phyloP scores from a whole-genome alignment of 2,329 filamentous ascomycete genomes.

The Xylariaceae sp. region DNA sequence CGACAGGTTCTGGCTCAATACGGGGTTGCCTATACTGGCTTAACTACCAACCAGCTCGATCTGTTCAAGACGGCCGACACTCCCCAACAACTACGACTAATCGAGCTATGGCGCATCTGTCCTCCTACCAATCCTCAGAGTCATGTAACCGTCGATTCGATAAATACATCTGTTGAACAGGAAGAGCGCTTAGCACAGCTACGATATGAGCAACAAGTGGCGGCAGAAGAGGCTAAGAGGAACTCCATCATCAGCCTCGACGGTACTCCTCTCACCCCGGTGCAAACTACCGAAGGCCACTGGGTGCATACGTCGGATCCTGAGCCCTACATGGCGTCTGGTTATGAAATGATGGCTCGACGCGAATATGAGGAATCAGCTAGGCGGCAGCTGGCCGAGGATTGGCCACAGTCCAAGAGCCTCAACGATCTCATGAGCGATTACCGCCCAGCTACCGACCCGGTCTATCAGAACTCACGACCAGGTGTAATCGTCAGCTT shows the following conservation, averaged over 20 bases:
- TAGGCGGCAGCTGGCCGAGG: slow-evolving; percentile 31
- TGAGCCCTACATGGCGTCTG: slow-evolving; percentile 81
- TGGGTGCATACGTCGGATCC: slow-evolving; percentile 49
- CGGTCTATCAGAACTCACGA: slow-evolving; percentile 50
- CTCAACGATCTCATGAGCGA: slow-evolving; percentile 40
- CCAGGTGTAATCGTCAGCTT: no score
- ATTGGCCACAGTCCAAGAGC: slow-evolving; percentile 33
- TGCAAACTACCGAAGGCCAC: slow-evolving; percentile 50
- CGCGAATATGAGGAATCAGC: slow-evolving; percentile 58
- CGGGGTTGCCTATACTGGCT: slow-evolving; percentile 63
- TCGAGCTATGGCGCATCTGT: slow-evolving; percentile 82
- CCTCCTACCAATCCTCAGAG: slow-evolving; percentile 59
- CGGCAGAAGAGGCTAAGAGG: slow-evolving; percentile 42
- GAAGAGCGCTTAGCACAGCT: slow-evolving; percentile 57
- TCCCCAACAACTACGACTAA: slow-evolving; percentile 67
- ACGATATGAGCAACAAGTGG: slow-evolving; percentile 52
- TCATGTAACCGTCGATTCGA: slow-evolving; percentile 51
- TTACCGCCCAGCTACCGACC: slow-evolving; percentile 61
- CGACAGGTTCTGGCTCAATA: slow-evolving; percentile 60
- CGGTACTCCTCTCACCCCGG: slow-evolving; percentile 44
- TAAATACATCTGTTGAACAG: slow-evolving; percentile 50
- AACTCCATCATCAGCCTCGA: slow-evolving; percentile 49
- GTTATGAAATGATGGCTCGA: slow-evolving; percentile 68
- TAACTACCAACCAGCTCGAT: slow-evolving; percentile 71
- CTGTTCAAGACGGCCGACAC: slow-evolving; percentile 74